Evolutionary conservation across 1,284 basidiomycete genomes (phyloP).

Genomic region (Kalmanozyma brasiliensis): DNA sequence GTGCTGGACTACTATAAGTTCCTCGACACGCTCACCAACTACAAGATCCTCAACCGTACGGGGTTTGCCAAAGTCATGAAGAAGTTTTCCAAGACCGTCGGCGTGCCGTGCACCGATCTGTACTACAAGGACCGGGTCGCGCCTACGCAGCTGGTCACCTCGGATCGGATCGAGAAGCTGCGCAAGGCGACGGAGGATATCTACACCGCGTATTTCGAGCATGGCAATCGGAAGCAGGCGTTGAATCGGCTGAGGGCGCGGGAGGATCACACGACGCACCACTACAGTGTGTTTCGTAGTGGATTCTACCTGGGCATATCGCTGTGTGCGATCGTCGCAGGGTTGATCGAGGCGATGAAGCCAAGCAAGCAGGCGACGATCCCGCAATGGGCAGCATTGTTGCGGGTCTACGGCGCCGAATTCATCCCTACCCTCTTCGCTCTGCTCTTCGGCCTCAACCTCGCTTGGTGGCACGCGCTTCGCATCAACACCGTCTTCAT

Average conservation of each 20-base stretch:
- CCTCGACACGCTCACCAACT: slow-evolving; percentile 82
- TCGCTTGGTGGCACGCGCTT: slow-evolving; percentile 79
- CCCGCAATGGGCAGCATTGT: slow-evolving; percentile 78
- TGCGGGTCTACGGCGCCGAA: slow-evolving; percentile 83
- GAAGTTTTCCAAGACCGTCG: slow-evolving; percentile 89
- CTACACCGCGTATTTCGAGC: slow-evolving; percentile 71
- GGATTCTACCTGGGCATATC: slow-evolving; percentile 82
- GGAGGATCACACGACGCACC: slow-evolving; percentile 73
- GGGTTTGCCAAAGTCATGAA: slow-evolving; percentile 88
- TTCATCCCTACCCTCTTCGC: slow-evolving; percentile 81
- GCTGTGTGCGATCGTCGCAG: slow-evolving; percentile 79
- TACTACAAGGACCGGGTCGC: slow-evolving; percentile 80
- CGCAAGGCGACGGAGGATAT: slow-evolving; percentile 73
- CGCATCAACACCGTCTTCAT: slow-evolving; percentile 92
- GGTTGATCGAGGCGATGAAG: slow-evolving; percentile 77
- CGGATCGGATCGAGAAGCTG: slow-evolving; percentile 75
- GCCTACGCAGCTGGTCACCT: slow-evolving; percentile 70
- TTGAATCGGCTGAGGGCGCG: slow-evolving; percentile 74
- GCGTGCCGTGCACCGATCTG: slow-evolving; percentile 75
- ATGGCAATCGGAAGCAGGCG: slow-evolving; percentile 85
- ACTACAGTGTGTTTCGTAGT: slow-evolving; percentile 73
- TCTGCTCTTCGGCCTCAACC: slow-evolving; percentile 80
- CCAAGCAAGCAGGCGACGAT: slow-evolving; percentile 74
- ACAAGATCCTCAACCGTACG: slow-evolving; percentile 78
- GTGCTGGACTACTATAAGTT: slow-evolving; percentile 84